Evolutionary conservation across 106 monocot species (phyloP), one percentile per base, ranked within the genome.

Genomic region (Agapanthus africanus): DNA sequence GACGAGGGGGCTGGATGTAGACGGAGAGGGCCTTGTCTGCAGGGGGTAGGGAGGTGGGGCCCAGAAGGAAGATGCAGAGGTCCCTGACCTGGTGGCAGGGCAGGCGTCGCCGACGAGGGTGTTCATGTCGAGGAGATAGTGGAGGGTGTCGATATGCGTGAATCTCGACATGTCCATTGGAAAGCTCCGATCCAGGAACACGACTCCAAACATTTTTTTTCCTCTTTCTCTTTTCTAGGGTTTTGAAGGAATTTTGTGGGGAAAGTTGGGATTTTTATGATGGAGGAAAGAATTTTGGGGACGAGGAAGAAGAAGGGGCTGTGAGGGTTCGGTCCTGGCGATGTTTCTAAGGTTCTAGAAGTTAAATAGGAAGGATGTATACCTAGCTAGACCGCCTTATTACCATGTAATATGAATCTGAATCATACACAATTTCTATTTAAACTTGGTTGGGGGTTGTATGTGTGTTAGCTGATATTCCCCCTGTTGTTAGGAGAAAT

Each of bases 111-210:
- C 75, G 60, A 75, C 72, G 74, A 87, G 72, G 40, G 82, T 34
- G 70, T 56, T 74, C 67, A 88, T 56, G 77, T 95, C 87, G 70
- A 95, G 90, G 30, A 91, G 49, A 85, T 87, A 95, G 71, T 90
- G 91, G 65, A 85, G 80, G 22, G 94, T 85, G 67, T 85, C 94
- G 85, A 95, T 84, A 73, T 91, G 94, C 57, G 90, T 64, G 76
- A 95, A 88, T 59, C 83, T 60, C n/a, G 95, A 79, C 36, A 69
- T 67, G 80, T 95, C 91, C 81, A 91, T 75, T 15, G 95, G 95
- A 73, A 73, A 95, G 79, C 83, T 88, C n/a, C 79, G 82, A 18
- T 95, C 91, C 0, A 91, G 91, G 59, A 95, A 95, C 19, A 95
- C 78, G 6, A 95, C 81, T 32, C 91, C 95, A 54, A 91, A 95